Evolutionary conservation across 306 rosid species (phyloP).

Genomic region (Trifolium dubium): DNA sequence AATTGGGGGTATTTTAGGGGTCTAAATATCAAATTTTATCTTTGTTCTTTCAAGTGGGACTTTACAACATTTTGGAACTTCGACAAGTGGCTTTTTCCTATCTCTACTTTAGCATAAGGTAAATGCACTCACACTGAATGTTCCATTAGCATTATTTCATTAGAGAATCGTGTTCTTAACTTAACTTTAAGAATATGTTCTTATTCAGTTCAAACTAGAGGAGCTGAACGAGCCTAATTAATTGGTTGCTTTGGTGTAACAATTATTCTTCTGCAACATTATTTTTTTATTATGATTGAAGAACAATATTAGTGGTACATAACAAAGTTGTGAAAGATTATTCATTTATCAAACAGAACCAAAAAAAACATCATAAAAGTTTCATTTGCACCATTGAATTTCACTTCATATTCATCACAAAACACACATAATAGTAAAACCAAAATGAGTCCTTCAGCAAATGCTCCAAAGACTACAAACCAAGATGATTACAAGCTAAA

Average conservation of each 20-base stretch:
- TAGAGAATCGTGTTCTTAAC: neutral
- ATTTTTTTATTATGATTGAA: neutral
- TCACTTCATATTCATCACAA: constrained; percentile 3
- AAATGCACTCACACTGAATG: constrained; percentile 38
- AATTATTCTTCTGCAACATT: neutral
- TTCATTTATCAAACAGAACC: neutral
- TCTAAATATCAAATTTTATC: neutral
- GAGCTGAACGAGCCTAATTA: neutral
- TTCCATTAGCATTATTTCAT: constrained; percentile 23
- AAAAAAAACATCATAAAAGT: neutral
- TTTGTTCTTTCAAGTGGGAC: constrained; percentile 47
- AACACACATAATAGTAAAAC: constrained; percentile 5
- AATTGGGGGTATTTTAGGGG: too few species aligned
- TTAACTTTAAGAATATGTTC: constrained; percentile 9
- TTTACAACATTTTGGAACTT: constrained; percentile 46
- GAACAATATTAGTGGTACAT: neutral
- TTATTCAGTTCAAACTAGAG: neutral
- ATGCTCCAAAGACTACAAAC: constrained; percentile 38
- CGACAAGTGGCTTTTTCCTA: constrained; percentile 43
- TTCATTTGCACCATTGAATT: neutral
- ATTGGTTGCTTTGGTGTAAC: neutral
- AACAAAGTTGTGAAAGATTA: neutral
- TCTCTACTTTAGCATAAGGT: constrained; percentile 43
- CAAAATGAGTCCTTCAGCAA: constrained; percentile 52
- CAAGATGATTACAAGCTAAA: constrained; percentile 73